Base-by-base conservation (phyloP, 2,329 filamentous ascomycete species). In the Onygena corvina region DNA sequence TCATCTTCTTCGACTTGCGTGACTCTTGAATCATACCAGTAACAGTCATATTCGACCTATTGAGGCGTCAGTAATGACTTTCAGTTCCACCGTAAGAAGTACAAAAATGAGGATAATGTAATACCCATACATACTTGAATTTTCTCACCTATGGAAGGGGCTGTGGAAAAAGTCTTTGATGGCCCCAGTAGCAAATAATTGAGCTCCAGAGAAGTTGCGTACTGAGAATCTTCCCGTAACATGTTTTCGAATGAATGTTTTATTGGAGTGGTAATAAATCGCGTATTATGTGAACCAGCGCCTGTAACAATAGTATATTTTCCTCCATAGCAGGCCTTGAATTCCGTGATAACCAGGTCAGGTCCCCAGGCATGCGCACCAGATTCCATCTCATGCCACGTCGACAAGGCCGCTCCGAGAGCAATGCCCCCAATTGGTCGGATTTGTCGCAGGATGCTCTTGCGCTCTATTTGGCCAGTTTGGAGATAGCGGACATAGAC, bases 1-100 rank as follows among this genome's bases (percentile, higher is more conserved):
- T 54, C 50, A 54, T 54, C 50, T 21, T 46, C 50, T 36, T 54
- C 42, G 31, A 54, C 52, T 46, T 3, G 40, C 46, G 42, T 54
- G 52, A 54, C 52, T 50, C 50, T 54, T 20, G 47, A 50, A 54
- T 54, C 50, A 50, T 54, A 52, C 50, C 50, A 54, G 35, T 47
- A 50, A 33, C 52, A 40, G 36, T 54, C 50, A 35, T 54, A 47
- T 46, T 54, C 52, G 48, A 52, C 52, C 50, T 54, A 33, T 20
- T 40, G 27, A 50, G 52, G 47, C 34, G 30, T 47, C 35, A 47
- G 50, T 36, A 9, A 7, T 5, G 20, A 14, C 8, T 3, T 14
- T 14, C n/a, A 36, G 34, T 16, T 36, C 6, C n/a, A 36, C 34
- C 34, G 34, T 16, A 52, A 50, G 52, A 49, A 50, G 45, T 46